A percentile compares a stretch with the other conserved stretches of the same genome.
Evolutionary conservation across 163 green algal genomes (phyloP).

Genomic region (Smithsoniella earleae): DNA sequence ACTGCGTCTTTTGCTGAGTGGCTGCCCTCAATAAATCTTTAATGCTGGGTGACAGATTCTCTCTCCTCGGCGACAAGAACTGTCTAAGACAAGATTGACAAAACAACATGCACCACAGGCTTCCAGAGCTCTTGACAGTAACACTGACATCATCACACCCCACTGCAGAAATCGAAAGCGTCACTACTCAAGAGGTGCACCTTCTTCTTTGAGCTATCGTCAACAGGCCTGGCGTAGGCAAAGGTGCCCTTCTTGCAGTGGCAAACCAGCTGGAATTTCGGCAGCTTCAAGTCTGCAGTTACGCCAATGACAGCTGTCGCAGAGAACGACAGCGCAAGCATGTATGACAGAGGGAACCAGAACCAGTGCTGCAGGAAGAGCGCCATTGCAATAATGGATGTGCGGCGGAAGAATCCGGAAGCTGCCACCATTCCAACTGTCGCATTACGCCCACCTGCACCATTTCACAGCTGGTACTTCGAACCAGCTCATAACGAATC

Average conservation of each 20-base stretch:
- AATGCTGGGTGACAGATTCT: background rate
- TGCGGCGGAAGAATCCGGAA: constrained; percentile 77
- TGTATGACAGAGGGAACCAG: constrained; percentile 94
- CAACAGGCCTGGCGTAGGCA: constrained; percentile 74
- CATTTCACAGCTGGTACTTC: too few species aligned
- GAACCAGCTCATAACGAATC: too few species aligned
- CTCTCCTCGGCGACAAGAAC: too few species aligned
- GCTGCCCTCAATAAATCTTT: background rate
- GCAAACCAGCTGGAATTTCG: constrained; percentile 61
- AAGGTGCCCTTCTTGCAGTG: constrained; percentile 71
- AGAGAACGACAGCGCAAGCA: constrained; percentile 72
- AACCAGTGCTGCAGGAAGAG: constrained; percentile 98
- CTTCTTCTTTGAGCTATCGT: constrained; percentile 57
- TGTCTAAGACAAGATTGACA: too few species aligned
- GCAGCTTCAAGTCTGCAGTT: constrained; percentile 70
- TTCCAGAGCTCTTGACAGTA: background rate
- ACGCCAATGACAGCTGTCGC: constrained; percentile 83
- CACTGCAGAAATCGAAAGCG: too few species aligned
- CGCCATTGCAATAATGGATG: constrained; percentile 76
- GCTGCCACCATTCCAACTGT: constrained; percentile 66
- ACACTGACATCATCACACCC: background rate
- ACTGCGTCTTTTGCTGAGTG: too few species aligned
- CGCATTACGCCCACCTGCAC: constrained; percentile 77
- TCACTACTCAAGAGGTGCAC: constrained; percentile 26
- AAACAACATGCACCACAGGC: background rate